Conservation (phyloP, 106 monocot genomes). For the Platanthera guangdongensis region DNA sequence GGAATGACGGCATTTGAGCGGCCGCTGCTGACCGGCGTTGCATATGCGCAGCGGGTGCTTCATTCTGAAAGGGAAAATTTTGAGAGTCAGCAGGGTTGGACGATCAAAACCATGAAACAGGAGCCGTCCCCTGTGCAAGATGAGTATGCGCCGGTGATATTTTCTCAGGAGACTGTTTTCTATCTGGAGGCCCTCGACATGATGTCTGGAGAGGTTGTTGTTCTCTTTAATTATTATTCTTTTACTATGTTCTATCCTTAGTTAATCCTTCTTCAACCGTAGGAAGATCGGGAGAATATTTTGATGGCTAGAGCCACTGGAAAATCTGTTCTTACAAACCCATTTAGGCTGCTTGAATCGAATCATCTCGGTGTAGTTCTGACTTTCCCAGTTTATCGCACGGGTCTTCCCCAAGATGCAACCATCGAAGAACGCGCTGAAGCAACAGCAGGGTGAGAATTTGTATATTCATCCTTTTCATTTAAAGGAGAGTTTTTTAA, state of each 20-base stretch:
- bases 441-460: conserved; percentile 75
- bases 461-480: not conserved
- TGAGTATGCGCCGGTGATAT: conserved; percentile 96
- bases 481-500: not conserved
- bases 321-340: conserved; percentile 84
- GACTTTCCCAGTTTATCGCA: conserved; percentile 69
- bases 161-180: conserved; percentile 90
- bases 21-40: conserved; percentile 82
- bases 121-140: conserved; percentile 73
- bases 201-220: conserved; percentile 93
- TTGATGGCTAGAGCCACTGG: conserved; percentile 78
- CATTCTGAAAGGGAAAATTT: conserved; percentile 71
- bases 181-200: conserved; percentile 88
- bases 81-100: conserved; percentile 86
- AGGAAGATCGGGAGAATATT: conserved; percentile 95
- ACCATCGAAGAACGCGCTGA: conserved; percentile 56
- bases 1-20: conserved; percentile 84
- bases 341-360: conserved; percentile 65
- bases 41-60: conserved; percentile 80
- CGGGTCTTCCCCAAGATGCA: conserved; percentile 40
- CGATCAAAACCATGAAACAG: conserved; percentile 76
- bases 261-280: conserved; percentile 3
- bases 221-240: conserved; percentile 2
- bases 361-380: conserved; percentile 88
- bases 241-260: not conserved